phyloP scores from a whole-genome alignment of 768 basidiomycete genomes.

The Saitozyma podzolica region DNA sequence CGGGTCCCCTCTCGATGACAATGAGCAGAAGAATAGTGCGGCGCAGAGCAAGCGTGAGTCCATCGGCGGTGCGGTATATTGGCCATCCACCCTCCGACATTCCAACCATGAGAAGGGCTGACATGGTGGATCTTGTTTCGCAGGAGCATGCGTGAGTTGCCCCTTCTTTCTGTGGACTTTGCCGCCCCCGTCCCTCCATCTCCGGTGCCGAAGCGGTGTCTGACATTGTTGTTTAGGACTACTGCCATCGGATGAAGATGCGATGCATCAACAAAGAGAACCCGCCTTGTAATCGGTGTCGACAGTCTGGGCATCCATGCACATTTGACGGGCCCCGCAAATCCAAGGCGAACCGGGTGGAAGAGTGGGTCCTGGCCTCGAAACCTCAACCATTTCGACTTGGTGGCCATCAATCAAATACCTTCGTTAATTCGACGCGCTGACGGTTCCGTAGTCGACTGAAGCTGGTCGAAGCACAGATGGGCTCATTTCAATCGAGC shows the following conservation, averaged over 20 bases:
- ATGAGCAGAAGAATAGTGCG: constrained; percentile 2
- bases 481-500: constrained; percentile 32
- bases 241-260: constrained; percentile 49
- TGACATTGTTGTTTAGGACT: constrained; percentile 23
- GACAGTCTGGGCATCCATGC: constrained; percentile 35
- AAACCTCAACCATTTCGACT: too few relatives aligned
- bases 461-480: constrained; percentile 39
- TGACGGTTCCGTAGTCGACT: constrained; percentile 26
- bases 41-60: constrained; percentile 8
- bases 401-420: too few relatives aligned
- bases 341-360: constrained; percentile 38
- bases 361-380: constrained; percentile 34
- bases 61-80: not conserved
- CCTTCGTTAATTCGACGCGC: not conserved
- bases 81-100: not conserved
- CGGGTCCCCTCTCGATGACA: not conserved
- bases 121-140: not conserved
- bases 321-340: constrained; percentile 45
- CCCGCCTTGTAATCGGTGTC: constrained; percentile 43
- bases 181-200: not conserved
- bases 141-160: constrained; percentile 15
- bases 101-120: too few relatives aligned
- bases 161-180: not conserved
- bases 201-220: too few relatives aligned
- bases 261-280: constrained; percentile 45